phyloP scores from a whole-genome alignment of 2,329 filamentous ascomycete species.

The Shiraia sp. region DNA sequence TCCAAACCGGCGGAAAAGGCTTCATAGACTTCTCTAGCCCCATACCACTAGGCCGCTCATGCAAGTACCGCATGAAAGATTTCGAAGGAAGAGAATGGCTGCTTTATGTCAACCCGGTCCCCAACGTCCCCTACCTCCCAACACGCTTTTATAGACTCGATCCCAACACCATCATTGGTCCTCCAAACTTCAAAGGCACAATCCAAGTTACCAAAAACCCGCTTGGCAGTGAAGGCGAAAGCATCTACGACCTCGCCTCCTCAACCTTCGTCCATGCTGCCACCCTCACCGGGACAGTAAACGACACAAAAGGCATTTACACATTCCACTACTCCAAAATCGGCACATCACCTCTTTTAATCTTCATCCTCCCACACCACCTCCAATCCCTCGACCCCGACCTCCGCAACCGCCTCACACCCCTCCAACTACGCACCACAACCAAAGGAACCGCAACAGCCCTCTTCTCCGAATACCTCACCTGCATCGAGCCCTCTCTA shows the following conservation, averaged over 20 bases:
- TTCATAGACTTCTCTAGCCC: constrained; percentile 68
- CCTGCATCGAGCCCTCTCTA: constrained; percentile 73
- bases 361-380: constrained; percentile 91
- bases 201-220: constrained; percentile 85
- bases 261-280: constrained; percentile 74
- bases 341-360: constrained; percentile 71
- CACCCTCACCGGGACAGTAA: constrained; percentile 65
- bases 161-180: constrained; percentile 67
- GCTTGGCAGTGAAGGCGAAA: constrained; percentile 60
- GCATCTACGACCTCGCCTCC: constrained; percentile 72
- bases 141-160: constrained; percentile 67
- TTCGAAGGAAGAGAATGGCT: constrained; percentile 73
- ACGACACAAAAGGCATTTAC: constrained; percentile 66
- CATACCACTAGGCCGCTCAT: constrained; percentile 64
- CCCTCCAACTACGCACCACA: constrained; percentile 71
- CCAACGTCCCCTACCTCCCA: constrained; percentile 58
- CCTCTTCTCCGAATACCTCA: constrained; percentile 62
- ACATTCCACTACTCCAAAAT: constrained; percentile 72
- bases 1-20: constrained; percentile 72
- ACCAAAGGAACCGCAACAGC: constrained; percentile 82
- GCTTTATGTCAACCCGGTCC: constrained; percentile 67
- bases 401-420: constrained; percentile 54
- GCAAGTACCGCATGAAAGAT: constrained; percentile 75
- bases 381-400: constrained; percentile 69
- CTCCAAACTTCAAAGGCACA: constrained; percentile 70